Evolutionary conservation across 2,329 filamentous ascomycete genomes (phyloP).

Genomic region (Grosmannia huntii): DNA sequence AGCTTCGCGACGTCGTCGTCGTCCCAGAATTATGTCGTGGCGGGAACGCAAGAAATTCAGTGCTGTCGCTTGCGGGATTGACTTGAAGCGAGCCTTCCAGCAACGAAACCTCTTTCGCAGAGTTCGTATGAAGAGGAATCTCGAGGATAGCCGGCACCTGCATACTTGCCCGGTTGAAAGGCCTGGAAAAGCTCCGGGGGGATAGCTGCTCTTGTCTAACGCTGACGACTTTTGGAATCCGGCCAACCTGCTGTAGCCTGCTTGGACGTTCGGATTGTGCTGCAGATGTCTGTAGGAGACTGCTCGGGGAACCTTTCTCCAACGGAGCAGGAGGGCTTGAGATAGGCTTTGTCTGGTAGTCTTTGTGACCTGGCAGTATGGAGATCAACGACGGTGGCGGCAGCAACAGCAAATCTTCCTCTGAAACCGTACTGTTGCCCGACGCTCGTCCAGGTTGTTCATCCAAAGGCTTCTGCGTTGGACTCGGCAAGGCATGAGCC

Average conservation of each 20-base stretch:
- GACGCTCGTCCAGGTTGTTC: neutral
- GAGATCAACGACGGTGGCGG: neutral
- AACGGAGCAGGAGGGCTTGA: neutral
- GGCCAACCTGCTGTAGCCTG: slow-evolving; percentile 66
- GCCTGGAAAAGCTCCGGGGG: slow-evolving; percentile 72
- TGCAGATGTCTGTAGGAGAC: neutral
- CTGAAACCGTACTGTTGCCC: neutral
- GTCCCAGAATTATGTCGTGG: slow-evolving; percentile 58
- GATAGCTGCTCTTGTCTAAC: slow-evolving; percentile 53
- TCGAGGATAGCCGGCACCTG: slow-evolving; percentile 21
- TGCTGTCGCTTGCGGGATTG: slow-evolving; percentile 22
- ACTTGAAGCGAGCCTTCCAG: slow-evolving; percentile 28
- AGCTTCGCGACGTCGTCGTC: slow-evolving; percentile 53
- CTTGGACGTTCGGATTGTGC: slow-evolving; percentile 30
- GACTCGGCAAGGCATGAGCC: slow-evolving; percentile 16
- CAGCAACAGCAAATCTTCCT: neutral
- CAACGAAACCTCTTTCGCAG: slow-evolving; percentile 12
- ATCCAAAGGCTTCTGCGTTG: neutral
- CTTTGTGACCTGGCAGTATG: neutral
- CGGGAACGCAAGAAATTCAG: slow-evolving; percentile 65
- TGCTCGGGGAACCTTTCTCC: neutral
- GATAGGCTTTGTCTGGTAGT: neutral
- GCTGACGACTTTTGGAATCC: slow-evolving; percentile 72
- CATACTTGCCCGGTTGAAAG: slow-evolving; percentile 51
- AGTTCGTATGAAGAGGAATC: slow-evolving; percentile 20